Evolutionary conservation across 257 asterid species (phyloP), one percentile per base, ranked within the genome.

Genomic region (Solanum medicagineum): DNA sequence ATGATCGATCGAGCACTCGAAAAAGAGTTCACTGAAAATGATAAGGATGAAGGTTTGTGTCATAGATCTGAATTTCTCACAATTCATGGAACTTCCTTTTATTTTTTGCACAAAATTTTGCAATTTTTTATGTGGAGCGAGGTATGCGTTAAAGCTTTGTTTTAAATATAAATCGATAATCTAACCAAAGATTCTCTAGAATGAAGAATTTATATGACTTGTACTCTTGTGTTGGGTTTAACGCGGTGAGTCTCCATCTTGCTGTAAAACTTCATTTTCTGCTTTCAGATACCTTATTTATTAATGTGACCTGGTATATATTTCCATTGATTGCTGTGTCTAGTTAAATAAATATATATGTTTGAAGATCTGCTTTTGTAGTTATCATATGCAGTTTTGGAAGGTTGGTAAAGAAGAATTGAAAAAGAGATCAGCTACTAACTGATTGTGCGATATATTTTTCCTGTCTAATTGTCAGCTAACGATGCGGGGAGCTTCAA

Each of bases 401-500:
- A 77, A 77, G 63, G 9, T 47, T 49, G 59, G 42, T 1, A 47
- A 22, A 75, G 44, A 13, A 47, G 81, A 47, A 36, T 36, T 36
- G 42, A 5, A 36, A 36, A 75, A 74, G 24, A 24, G 44, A 75
- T 8, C 2, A 74, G 81, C 40, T 75, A 47, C 59, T 24, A 47
- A 75, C 44, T 47, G 81, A 47, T 74, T 22, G 40, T 7, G 57
- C 14, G n/a, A 75, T 75, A 13, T 81, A 55, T 84, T 44, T 56
- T 81, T 87, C 87, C 83, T 81, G 69, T 87, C 87, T 82, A 40
- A 87, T 86, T 92, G 88, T 83, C 98, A 97, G 99, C 90, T 73
- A 95, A 95, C 84, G 98, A 95, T 89, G 96, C 94, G 59, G 98
- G 98, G 84, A 85, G 99, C 93, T 97, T 97, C 92, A 97, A 94